These are phyloP conservation scores for Jackrogersella multiformis DNA, from an alignment of 495 filamentous ascomycete species.

Conservation along the genomic window DNA sequence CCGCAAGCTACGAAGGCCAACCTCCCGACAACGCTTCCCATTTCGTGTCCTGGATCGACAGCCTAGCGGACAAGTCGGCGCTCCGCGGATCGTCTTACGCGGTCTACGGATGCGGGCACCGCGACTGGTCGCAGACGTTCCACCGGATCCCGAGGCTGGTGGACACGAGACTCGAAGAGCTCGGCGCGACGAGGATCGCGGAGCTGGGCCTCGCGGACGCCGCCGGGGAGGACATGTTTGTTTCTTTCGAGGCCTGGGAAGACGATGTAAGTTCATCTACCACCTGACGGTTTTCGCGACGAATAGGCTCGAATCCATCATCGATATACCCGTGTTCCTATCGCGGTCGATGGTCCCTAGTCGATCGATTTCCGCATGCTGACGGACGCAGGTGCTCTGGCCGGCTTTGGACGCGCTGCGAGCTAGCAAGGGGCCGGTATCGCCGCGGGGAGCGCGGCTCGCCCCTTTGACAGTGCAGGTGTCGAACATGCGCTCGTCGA, in stretches of 20 bases:
- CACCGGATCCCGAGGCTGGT: constrained; percentile 74
- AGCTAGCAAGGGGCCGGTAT: constrained; percentile 53
- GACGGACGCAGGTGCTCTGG: constrained; percentile 61
- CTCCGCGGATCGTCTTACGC: constrained; percentile 68
- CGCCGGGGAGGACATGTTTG: constrained; percentile 70
- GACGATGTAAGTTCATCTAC: too few species aligned
- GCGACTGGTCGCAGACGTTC: constrained; percentile 77
- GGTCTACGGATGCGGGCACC: constrained; percentile 68
- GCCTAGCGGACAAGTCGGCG: constrained; percentile 57
- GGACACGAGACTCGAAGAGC: constrained; percentile 59
- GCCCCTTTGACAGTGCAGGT: constrained; percentile 64
- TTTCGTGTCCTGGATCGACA: constrained; percentile 73
- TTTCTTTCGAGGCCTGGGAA: constrained; percentile 76
- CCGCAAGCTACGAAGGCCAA: constrained; percentile 77
- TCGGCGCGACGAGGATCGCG: constrained; percentile 64
- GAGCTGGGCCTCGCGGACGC: constrained; percentile 69
- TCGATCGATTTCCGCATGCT: constrained; percentile 67
- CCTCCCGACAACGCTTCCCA: constrained; percentile 77
- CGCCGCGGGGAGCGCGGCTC: constrained; percentile 55
- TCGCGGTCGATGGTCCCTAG: not conserved
- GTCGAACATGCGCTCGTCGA: constrained; percentile 46
- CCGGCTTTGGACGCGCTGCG: constrained; percentile 47
- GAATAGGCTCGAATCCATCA: not conserved
- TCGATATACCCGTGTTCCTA: not conserved
- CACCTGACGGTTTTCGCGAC: not conserved